Evolutionary conservation across 345 rosid genomes (phyloP).

Genomic region (Aquilaria malaccensis): DNA sequence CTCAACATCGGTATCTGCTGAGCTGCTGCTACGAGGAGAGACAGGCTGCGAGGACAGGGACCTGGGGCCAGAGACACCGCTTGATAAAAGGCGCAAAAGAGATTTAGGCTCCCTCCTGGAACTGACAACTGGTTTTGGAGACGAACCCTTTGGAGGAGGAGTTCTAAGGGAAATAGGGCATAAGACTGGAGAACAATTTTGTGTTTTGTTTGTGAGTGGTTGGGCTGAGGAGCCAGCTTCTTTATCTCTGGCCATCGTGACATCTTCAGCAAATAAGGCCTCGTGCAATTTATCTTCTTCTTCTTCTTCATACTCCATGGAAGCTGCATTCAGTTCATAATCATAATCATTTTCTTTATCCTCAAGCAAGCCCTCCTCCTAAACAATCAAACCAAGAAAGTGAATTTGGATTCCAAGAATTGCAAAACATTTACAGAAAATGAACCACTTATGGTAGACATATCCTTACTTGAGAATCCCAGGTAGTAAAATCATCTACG

Average conservation of each 20-base stretch:
- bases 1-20: conserved; percentile 38
- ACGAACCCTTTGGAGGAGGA: conserved; percentile 23
- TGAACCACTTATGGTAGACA: neutral
- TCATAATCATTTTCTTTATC: conserved; percentile 25
- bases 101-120: conserved; percentile 22
- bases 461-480: conserved; percentile 36
- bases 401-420: conserved; percentile 4
- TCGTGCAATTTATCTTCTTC: conserved; percentile 10
- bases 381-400: conserved; percentile 8
- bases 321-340: conserved; percentile 24
- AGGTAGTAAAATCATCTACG: conserved; percentile 23
- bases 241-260: conserved; percentile 13
- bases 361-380: conserved; percentile 28
- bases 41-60: conserved; percentile 23
- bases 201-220: conserved; percentile 16
- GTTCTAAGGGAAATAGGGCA: conserved; percentile 33
- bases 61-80: conserved; percentile 19
- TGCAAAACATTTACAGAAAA: neutral
- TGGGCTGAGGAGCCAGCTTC: conserved; percentile 11
- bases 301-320: conserved; percentile 3
- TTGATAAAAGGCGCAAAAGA: conserved; percentile 26
- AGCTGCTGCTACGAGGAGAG: conserved; percentile 27
- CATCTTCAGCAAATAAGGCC: conserved; percentile 13
- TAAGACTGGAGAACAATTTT: conserved; percentile 19
- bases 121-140: conserved; percentile 22